phyloP scores from a whole-genome alignment of 805 yeast species.

The Candida nemodendra region DNA sequence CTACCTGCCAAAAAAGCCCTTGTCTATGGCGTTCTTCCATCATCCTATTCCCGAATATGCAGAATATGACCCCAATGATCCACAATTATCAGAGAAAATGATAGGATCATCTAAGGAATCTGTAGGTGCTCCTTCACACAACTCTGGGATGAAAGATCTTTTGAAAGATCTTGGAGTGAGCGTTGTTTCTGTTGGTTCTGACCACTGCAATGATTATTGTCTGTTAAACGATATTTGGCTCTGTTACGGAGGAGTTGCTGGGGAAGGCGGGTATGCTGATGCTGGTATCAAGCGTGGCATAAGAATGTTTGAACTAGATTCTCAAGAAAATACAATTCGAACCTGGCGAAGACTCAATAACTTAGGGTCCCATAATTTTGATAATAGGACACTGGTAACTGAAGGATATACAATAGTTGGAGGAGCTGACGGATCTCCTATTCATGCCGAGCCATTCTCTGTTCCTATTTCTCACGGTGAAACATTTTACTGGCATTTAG shows the following conservation, averaged over 20 bases:
- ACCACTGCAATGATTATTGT: slow-evolving; percentile 93
- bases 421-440: too few relatives aligned
- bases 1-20: slow-evolving; percentile 36
- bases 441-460: too few relatives aligned
- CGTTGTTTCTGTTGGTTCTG: slow-evolving; percentile 86
- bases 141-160: slow-evolving; percentile 62
- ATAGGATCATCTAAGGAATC: slow-evolving; percentile 71
- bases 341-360: slow-evolving; percentile 79
- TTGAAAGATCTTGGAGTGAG: slow-evolving; percentile 67
- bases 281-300: slow-evolving; percentile 82
- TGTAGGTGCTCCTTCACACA: slow-evolving; percentile 71
- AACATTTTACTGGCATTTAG: too few relatives aligned
- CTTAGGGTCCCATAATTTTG: too few relatives aligned
- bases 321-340: slow-evolving; percentile 41
- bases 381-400: too few relatives aligned
- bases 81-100: slow-evolving; percentile 27
- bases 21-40: slow-evolving; percentile 91
- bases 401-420: too few relatives aligned
- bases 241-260: slow-evolving; percentile 92
- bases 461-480: too few relatives aligned
- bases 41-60: slow-evolving; percentile 88
- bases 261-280: slow-evolving; percentile 96
- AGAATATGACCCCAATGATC: slow-evolving; percentile 35
- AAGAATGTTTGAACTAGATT: slow-evolving; percentile 67
- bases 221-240: slow-evolving; percentile 67